These are phyloP conservation scores for Psophocarpus tetragonolobus DNA, from an alignment of 306 rosid genomes.

Conservation along the genomic window DNA sequence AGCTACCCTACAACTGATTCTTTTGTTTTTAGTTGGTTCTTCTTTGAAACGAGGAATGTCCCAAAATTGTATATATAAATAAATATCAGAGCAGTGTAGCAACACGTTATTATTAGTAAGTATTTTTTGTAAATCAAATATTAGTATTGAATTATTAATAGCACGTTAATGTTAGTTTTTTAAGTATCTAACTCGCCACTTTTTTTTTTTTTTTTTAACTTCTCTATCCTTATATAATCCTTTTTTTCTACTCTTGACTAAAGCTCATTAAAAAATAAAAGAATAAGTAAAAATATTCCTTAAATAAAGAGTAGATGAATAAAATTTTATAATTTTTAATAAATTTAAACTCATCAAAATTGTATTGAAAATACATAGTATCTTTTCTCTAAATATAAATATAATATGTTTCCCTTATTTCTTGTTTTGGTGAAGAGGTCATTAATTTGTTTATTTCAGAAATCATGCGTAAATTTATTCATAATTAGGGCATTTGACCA, in stretches of 20 bases:
- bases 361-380: neutral
- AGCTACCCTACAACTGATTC: slow-evolving; percentile 24
- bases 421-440: neutral
- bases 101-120: neutral
- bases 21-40: neutral
- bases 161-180: no score
- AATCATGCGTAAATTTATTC: no score
- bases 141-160: no score
- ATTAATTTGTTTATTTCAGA: neutral
- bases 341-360: neutral
- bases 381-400: neutral
- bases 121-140: no score
- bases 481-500: no score
- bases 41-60: slow-evolving; percentile 27
- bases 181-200: no score
- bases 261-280: no score
- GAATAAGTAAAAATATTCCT: no score
- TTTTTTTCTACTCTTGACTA: no score
- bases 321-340: neutral
- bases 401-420: neutral
- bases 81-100: neutral
- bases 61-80: neutral
- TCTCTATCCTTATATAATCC: no score
- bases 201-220: no score
- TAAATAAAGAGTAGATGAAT: no score